phyloP scores from a whole-genome alignment of 2,329 filamentous ascomycete species.

The Aspergillus sp. region DNA sequence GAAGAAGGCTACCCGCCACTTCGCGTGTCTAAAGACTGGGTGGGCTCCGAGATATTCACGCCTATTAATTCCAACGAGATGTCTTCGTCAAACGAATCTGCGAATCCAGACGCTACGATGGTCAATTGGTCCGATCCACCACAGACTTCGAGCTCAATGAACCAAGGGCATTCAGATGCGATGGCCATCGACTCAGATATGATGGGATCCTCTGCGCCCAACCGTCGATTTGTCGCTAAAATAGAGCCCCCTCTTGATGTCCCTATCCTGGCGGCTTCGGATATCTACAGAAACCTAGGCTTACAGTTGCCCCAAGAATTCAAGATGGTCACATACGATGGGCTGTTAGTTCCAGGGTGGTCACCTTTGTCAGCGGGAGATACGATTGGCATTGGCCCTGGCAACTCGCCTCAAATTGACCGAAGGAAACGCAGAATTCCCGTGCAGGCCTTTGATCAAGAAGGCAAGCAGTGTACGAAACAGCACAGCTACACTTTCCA shows the following conservation, averaged over 20 bases:
- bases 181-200: constrained; percentile 36
- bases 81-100: constrained; percentile 13
- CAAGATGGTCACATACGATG: constrained; percentile 35
- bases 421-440: constrained; percentile 29
- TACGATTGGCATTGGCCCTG: constrained; percentile 18
- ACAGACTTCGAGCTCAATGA: constrained; percentile 27
- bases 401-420: constrained; percentile 21
- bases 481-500: constrained; percentile 42
- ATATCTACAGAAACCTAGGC: constrained; percentile 37
- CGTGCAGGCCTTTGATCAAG: constrained; percentile 27
- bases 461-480: constrained; percentile 23
- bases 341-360: constrained; percentile 31
- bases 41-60: constrained; percentile 31
- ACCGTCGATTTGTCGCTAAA: constrained; percentile 41
- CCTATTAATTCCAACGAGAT: constrained; percentile 19
- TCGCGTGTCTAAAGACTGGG: constrained; percentile 41
- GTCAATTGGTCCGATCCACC: constrained; percentile 39
- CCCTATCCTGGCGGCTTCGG: constrained; percentile 36
- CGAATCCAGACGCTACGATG: constrained; percentile 20
- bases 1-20: constrained; percentile 42
- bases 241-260: constrained; percentile 39
- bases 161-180: constrained; percentile 26
- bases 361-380: constrained; percentile 15
- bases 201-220: constrained; percentile 31
- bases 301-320: constrained; percentile 36